Conservation (phyloP, 2,329 filamentous ascomycete species). For the Exophiala phaeomuriformis region DNA sequence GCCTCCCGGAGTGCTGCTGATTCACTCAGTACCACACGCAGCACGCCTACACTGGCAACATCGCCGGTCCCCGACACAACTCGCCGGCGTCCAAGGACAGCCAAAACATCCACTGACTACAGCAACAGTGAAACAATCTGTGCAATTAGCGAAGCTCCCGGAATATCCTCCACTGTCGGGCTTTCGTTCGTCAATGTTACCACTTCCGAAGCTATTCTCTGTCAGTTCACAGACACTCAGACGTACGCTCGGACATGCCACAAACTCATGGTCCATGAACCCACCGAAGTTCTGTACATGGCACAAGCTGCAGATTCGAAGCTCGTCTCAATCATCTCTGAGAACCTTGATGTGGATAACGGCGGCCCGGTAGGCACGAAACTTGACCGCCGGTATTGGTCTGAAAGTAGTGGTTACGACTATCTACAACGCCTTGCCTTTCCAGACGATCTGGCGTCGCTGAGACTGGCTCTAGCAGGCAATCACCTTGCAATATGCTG, state of each 20-base stretch:
- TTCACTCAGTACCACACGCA: not conserved
- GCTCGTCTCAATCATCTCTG: slow-evolving; percentile 64
- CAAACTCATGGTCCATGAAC: slow-evolving; percentile 73
- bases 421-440: slow-evolving; percentile 75
- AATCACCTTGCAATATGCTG: slow-evolving; percentile 82
- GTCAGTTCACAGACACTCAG: slow-evolving; percentile 87
- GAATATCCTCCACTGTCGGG: slow-evolving; percentile 74
- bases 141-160: slow-evolving; percentile 79
- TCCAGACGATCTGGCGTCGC: slow-evolving; percentile 67
- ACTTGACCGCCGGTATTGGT: slow-evolving; percentile 75
- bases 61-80: slow-evolving; percentile 8
- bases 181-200: slow-evolving; percentile 81
- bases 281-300: slow-evolving; percentile 72
- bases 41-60: not conserved
- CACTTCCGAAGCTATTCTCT: slow-evolving; percentile 75
- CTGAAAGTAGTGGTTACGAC: slow-evolving; percentile 67
- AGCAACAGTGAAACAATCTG: slow-evolving; percentile 70
- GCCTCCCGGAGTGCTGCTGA: not conserved
- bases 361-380: slow-evolving; percentile 49
- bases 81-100: slow-evolving; percentile 43
- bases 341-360: slow-evolving; percentile 50
- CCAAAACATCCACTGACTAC: slow-evolving; percentile 50
- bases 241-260: slow-evolving; percentile 84
- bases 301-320: slow-evolving; percentile 67
- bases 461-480: slow-evolving; percentile 71